phyloP scores from a whole-genome alignment of 306 rosid species.

The Acmispon strigosus region DNA sequence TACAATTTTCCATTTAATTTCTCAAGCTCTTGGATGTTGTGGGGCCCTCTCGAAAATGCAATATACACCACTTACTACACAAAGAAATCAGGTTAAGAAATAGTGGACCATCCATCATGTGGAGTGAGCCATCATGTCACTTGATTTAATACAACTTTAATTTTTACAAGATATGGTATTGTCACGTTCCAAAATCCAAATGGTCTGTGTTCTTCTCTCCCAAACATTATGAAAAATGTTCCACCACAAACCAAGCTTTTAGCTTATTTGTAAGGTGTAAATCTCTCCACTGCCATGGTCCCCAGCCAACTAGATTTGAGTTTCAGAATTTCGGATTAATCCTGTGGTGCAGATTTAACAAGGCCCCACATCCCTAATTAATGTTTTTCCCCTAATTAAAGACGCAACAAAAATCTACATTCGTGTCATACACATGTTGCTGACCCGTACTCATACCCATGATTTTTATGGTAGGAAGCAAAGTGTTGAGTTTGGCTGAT shows the following conservation, averaged over 20 bases:
- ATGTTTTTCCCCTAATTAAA: not conserved
- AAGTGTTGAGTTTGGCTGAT: too few relatives aligned
- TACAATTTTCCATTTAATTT: too few relatives aligned
- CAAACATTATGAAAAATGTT: not conserved
- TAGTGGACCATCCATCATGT: not conserved
- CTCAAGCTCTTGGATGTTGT: too few relatives aligned
- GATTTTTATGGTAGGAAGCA: too few relatives aligned
- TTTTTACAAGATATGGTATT: not conserved
- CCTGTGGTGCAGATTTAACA: conserved; percentile 9
- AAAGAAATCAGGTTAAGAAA: not conserved
- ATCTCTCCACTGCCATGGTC: not conserved
- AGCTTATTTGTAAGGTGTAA: not conserved
- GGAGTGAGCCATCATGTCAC: not conserved
- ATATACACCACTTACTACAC: not conserved
- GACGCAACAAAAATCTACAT: conserved; percentile 26
- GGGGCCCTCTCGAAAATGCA: too few relatives aligned
- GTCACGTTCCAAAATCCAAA: not conserved
- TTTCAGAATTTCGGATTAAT: conserved; percentile 24
- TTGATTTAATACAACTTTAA: not conserved
- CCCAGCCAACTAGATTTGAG: conserved; percentile 11
- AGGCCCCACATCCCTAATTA: not conserved
- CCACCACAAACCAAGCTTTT: not conserved
- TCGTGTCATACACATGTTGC: conserved; percentile 28
- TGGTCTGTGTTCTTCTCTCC: conserved; percentile 1
- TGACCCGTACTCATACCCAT: conserved; percentile 19